Base-by-base conservation (phyloP, 2,329 filamentous ascomycete genomes). In the Zasmidium citrigriseum region DNA sequence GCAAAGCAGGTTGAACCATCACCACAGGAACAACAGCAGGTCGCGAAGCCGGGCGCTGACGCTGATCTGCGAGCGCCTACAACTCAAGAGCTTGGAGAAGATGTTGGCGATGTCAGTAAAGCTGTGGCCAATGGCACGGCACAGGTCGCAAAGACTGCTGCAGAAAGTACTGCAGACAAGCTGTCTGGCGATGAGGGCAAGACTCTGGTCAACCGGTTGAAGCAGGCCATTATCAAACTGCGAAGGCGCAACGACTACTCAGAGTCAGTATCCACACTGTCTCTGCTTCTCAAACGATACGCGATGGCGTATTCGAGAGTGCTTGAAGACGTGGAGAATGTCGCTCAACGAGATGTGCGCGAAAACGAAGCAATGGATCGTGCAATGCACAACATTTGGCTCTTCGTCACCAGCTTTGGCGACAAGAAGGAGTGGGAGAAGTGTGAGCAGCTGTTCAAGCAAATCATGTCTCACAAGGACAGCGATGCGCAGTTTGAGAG, bases 401-500 rank as follows among this genome's bases (percentile, higher is more conserved):
- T 81, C 1, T 83, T 98, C 21, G 65, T 96, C 24, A 89, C 86
- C 52, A 91, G 89, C 0, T 92, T 97, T 66, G 93, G 93, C 3
- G 85, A 91, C 62, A 75, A 76, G 3, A 75, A 86, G 14, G 83
- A 89, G 46, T 98, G 93, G 93, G 79, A 90, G n/a, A 80, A 85
- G 55, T 82, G 93, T 2, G 86, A 92, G 69, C 73, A 82, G 23
- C 80, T 84, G 4, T 88, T 93, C 71, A 82, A 89, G 46, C 80
- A 85, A 48, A 83, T 97, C 41, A 76, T 96, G 69, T 83, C 86
- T 47, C 89, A 96, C 70, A 86, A 89, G 2, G 80, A 88, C 59
- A 87, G 86, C 29, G 91, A 96, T 66, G 89, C 90, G 0, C 86
- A 95, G 54, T 95, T 96, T 59, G 91, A 97, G 67, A 79, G 86